A percentile compares a stretch with the other conserved stretches of the same genome.
These are phyloP conservation scores for Lepidium didymum DNA, from an alignment of 345 rosid genomes.

Conservation along the genomic window DNA sequence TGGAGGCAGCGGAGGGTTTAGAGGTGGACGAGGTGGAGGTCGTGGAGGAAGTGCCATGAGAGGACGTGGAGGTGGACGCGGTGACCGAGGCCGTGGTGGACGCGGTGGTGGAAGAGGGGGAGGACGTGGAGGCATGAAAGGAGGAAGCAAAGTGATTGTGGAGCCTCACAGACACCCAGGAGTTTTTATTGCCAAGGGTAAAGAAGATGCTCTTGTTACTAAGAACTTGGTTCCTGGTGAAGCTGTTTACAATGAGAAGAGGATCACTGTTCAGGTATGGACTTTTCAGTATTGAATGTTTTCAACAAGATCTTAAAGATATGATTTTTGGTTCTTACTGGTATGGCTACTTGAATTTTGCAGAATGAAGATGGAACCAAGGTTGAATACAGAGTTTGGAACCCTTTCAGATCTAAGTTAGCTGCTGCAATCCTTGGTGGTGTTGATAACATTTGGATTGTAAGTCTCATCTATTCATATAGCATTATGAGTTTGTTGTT, in stretches of 20 bases:
- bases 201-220: conserved; percentile 90
- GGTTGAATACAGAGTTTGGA: conserved; percentile 92
- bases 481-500: background rate
- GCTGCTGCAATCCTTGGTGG: conserved; percentile 98
- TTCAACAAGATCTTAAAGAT: background rate
- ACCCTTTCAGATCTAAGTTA: conserved; percentile 96
- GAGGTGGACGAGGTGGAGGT: conserved; percentile 15
- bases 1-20: conserved; percentile 23
- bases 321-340: background rate
- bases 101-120: conserved; percentile 38
- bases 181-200: conserved; percentile 78
- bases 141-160: conserved; percentile 73
- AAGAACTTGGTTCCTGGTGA: conserved; percentile 83
- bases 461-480: conserved; percentile 25
- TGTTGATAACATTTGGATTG: conserved; percentile 91
- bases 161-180: conserved; percentile 88
- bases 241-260: conserved; percentile 89
- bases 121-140: conserved; percentile 66
- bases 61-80: conserved; percentile 42
- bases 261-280: conserved; percentile 61
- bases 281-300: background rate
- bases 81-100: conserved; percentile 6
- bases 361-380: conserved; percentile 94
- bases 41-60: background rate
- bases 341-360: background rate